Base-by-base conservation (phyloP, 345 rosid genomes). In the Eucalyptus albens region DNA sequence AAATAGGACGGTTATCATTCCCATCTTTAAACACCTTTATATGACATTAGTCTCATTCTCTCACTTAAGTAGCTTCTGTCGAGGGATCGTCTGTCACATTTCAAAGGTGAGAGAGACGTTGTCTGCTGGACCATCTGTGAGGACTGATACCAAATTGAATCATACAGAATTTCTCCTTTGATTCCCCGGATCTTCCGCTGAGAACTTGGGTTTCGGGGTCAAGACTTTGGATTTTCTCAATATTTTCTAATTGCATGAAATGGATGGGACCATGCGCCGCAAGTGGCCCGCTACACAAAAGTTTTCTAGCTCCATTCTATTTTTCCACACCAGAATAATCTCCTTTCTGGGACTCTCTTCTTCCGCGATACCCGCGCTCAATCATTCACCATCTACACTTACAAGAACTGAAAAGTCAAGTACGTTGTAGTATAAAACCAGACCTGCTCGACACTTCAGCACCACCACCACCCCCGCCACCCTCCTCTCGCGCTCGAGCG, bases 1-100 rank as follows among this genome's bases (percentile, higher is more conserved):
- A 49, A 4, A 12, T 49, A 13, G 15, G 0, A 49, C 0, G 2
- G 2, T 49, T 49, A 49, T 49, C 50, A 13, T 49, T 1, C 50
- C 50, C 1, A 0, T 49, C 50, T 0, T 49, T 0, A 49, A 49
- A 49, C 50, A 49, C 6, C 50, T 1, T 49, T 49, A 49, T 49
- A 49, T 49, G 50, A 49, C 50, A 49, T 47, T 47, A 49, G 50
- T 0, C 0, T 49, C 15, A 49, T 49, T 1, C 50, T 49, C 15
- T 49, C 50, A 4, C 50, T 49, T 49, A 49, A 49, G 50, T 49
- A 49, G 50, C 15, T 49, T 49, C 0, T 49, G 50, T 0, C 6
- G 50, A 4, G 2, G 50, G 2, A 49, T 2, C 2, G 50, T 13
- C 1, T 13, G 50, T 49, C 50, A 0, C 50, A 49, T 13, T 49